Base-by-base conservation (phyloP, 768 basidiomycete genomes). In the Aureoboletus auriporus region DNA sequence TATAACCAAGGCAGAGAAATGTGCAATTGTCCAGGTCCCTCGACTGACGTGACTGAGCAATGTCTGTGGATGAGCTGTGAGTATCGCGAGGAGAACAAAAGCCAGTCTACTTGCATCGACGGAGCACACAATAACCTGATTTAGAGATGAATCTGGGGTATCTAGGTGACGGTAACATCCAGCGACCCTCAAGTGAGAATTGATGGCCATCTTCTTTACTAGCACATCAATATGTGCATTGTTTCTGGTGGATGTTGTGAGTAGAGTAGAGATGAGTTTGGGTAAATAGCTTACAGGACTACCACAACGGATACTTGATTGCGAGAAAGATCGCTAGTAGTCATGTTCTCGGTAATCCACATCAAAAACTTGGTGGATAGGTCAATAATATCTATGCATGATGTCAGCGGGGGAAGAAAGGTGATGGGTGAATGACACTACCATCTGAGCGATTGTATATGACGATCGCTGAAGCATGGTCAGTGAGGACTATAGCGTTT, bases 1-100 rank as follows among this genome's bases (percentile, higher is more conserved):
- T 42, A 82, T 66, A 14, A 80, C 62, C 42, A 83, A 50, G 20
- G 73, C 55, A 51, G 73, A 68, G 26, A 77, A 47, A 53, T 80
- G 75, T 8, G 70, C 64, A 42, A 80, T 67, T 26, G 69, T 57
- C 47, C 78, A 60, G 20, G 61, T 59, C 20, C 71, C 72, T 39
- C 56, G 59, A 6, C 58, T 41, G 11, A 80, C 56, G 34, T 69
- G 73, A 39, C 69, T 62, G 23, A 75, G 65, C 27, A 80, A 58
- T 26, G 68, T 54, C 77, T 79, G 44, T 39, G 30, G 36, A 49
- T 40, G 41, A 39, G 31, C 40, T 44, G 36, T 48, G 30, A 57
- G 28, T 28, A 41, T 34, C 39, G 35, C 13, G 29, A 45, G 30
- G 42, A 42, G 43, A 11, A 35, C 41, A 37, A 31, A 30, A 33